phyloP scores from a whole-genome alignment of 179 eudicot genomes.

The Vitellaria paradoxa region DNA sequence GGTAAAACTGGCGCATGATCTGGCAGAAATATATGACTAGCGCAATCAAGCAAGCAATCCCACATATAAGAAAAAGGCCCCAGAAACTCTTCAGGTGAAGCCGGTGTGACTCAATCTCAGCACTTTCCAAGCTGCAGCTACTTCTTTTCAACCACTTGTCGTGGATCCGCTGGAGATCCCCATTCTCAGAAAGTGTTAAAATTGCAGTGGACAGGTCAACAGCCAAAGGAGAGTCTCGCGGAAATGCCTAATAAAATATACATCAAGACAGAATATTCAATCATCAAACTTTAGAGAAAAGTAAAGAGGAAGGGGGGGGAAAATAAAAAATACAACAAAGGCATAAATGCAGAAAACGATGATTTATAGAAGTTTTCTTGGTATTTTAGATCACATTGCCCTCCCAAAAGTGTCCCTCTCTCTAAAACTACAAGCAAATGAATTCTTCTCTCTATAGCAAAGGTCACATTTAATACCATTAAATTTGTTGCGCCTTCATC shows the following conservation, averaged over 20 bases:
- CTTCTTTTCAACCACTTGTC: slow-evolving; percentile 83
- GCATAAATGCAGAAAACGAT: slow-evolving; percentile 2
- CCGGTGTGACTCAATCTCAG: slow-evolving; percentile 53
- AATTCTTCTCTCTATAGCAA: neutral
- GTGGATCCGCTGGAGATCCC: slow-evolving; percentile 84
- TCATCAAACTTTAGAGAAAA: neutral
- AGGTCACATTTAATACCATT: neutral
- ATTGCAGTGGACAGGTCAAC: slow-evolving; percentile 93
- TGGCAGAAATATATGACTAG: slow-evolving; percentile 43
- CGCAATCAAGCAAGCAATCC: slow-evolving; percentile 57
- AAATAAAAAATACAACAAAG: neutral
- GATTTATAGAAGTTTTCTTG: neutral
- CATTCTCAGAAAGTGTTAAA: slow-evolving; percentile 66
- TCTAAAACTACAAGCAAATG: too few species aligned
- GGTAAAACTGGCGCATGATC: slow-evolving; percentile 35
- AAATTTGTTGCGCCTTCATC: neutral
- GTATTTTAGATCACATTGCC: neutral
- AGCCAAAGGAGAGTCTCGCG: slow-evolving; percentile 81
- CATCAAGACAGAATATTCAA: slow-evolving; percentile 19
- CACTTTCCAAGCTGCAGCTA: slow-evolving; percentile 60
- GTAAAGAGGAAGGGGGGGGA: too few species aligned
- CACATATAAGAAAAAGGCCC: slow-evolving; percentile 79
- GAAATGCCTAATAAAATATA: slow-evolving; percentile 69
- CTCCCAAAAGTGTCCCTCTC: neutral
- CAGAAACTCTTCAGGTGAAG: slow-evolving; percentile 76